Evolutionary conservation across 2,329 filamentous ascomycete species (phyloP).

Genomic region (Juglanconis oblonga): DNA sequence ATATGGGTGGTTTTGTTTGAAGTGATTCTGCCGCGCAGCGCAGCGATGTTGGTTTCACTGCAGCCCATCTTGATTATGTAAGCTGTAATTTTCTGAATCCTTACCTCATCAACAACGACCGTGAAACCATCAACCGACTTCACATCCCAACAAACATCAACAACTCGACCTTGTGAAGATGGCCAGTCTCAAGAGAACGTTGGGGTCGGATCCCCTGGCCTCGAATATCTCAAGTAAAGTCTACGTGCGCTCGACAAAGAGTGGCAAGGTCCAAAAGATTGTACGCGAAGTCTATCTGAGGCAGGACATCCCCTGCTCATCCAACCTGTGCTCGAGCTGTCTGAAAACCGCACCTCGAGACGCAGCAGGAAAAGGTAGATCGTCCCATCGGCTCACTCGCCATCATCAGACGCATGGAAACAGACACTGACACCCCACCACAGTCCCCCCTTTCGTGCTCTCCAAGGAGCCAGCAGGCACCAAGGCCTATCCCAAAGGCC

Average conservation of each 20-base stretch:
- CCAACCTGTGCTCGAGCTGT: conserved; percentile 78
- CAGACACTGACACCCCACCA: conserved; percentile 22
- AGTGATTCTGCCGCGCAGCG: too few relatives aligned
- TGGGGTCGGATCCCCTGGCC: conserved; percentile 51
- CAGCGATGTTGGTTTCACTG: background rate
- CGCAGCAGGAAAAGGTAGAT: conserved; percentile 71
- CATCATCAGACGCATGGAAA: background rate
- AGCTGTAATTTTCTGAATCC: background rate
- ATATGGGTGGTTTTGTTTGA: background rate
- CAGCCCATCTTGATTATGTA: background rate
- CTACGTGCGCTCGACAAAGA: conserved; percentile 91
- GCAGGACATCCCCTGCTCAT: conserved; percentile 96
- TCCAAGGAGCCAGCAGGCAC: conserved; percentile 86
- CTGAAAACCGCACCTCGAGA: conserved; percentile 72
- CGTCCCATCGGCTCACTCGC: background rate
- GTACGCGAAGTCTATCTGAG: conserved; percentile 94
- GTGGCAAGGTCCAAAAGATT: conserved; percentile 97
- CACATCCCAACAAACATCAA: background rate
- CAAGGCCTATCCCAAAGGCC: conserved; percentile 76
- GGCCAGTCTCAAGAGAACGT: conserved; percentile 63
- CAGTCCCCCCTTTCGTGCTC: conserved; percentile 80
- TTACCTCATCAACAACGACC: conserved; percentile 4
- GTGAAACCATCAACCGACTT: background rate
- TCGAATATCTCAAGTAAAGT: conserved; percentile 90
- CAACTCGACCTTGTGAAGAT: conserved; percentile 35